phyloP scores from a whole-genome alignment of 257 asterid genomes.

The Eucommia ulmoides region DNA sequence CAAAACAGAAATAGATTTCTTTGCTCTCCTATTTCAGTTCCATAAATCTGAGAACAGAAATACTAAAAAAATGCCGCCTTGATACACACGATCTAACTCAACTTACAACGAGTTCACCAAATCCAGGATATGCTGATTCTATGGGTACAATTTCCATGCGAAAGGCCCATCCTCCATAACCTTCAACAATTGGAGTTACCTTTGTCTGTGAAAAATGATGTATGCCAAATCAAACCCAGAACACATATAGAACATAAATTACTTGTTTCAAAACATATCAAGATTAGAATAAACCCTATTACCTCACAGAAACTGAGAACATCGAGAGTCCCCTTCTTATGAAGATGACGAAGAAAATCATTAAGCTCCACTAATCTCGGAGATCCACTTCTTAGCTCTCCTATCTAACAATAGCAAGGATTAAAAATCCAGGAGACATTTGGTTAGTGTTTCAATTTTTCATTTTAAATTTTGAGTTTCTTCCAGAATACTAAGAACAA shows the following conservation, averaged over 20 bases:
- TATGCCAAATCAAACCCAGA: neutral
- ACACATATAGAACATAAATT: neutral
- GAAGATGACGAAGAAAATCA: slow-evolving; percentile 60
- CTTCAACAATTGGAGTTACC: slow-evolving; percentile 96
- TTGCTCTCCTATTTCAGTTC: neutral
- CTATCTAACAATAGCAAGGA: slow-evolving; percentile 36
- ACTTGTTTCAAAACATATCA: neutral
- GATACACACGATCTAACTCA: neutral
- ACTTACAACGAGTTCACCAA: slow-evolving; percentile 90
- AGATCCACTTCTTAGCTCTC: slow-evolving; percentile 97
- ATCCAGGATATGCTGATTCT: slow-evolving; percentile 97
- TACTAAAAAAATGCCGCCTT: neutral
- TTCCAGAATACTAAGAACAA: neutral
- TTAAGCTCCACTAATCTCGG: slow-evolving; percentile 88
- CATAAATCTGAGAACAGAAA: neutral
- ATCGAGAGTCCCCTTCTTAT: slow-evolving; percentile 61
- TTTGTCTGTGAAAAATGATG: slow-evolving; percentile 48
- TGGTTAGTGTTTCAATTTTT: no score
- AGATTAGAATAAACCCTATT: neutral
- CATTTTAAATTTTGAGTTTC: no score
- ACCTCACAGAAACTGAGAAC: slow-evolving; percentile 99
- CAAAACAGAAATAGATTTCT: neutral
- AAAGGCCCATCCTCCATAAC: slow-evolving; percentile 96
- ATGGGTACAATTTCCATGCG: slow-evolving; percentile 95
- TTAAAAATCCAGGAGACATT: no score